Base-by-base conservation (phyloP, 2,329 filamentous ascomycete species). In the Exserohilum rostratum region DNA sequence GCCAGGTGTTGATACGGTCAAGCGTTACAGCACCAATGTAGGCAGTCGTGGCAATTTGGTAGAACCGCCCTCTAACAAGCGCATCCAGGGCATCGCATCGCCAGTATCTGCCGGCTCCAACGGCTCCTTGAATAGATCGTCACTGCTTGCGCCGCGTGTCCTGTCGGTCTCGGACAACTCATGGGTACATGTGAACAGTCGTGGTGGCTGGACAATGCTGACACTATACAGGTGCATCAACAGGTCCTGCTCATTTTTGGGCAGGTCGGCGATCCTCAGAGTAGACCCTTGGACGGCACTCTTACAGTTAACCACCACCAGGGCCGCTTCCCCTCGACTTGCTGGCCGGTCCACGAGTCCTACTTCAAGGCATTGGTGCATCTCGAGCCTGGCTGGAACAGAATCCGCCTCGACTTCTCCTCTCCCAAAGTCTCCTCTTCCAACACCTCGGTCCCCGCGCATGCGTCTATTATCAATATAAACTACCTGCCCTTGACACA, bases 341-440 rank as follows among this genome's bases (percentile, higher is more conserved):
- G 82, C 63, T 98, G 93, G 93, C 93, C 93, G 1, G 93, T 97
- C 10, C 88, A 83, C 71, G 88, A 91, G 60, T 96, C 90, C 3
- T 87, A 93, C 73, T 98, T 97, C 82, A 98, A 98, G 78, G 89
- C 89, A 5, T 81, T 98, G 27, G 83, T 97, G 9, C 91, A 96
- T 74, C 84, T 99, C n/a, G 86, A 90, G 60, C 93, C 95, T 4
- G 95, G 95, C 0, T 90, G 91, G 50, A 99, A 99, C 76, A 87
- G 86, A 64, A 77, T 98, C 27, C 89, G 91, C 20, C 88, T 98
- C 63, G 93, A 97, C 71, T 98, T 96, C 71, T 83, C 83, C 42
- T 95, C 90, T 29, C 89, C 90, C 3, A 96, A 95, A 73, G 80
- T 95, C 27, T 86, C 88, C 17, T 86, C 89, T 53, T 86, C 83